Percentiles rank a stretch among this genome's conserved stretches.
Conservation (phyloP, 2,329 filamentous ascomycete species). For the Paecilomyces sp. region DNA sequence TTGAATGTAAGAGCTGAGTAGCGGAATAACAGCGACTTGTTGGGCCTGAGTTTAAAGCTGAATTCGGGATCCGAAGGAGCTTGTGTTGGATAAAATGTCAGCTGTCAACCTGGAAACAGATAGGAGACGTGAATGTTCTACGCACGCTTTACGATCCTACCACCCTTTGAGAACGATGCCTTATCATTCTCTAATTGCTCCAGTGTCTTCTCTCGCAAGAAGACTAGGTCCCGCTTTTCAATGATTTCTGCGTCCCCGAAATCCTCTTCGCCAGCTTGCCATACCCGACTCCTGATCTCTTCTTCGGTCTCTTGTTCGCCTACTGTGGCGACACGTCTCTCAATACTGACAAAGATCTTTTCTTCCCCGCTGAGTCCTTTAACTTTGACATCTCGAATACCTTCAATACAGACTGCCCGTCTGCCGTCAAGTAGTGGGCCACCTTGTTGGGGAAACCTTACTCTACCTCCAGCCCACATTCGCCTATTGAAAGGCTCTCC, state of each 20-base stretch:
- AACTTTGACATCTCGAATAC: constrained; percentile 41
- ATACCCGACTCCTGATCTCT: constrained; percentile 34
- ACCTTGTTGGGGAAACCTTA: constrained; percentile 45
- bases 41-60: constrained; percentile 56
- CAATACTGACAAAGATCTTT: constrained; percentile 56
- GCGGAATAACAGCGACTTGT: constrained; percentile 69
- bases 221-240: constrained; percentile 57
- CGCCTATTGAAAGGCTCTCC: constrained; percentile 64
- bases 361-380: constrained; percentile 46
- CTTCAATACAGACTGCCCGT: constrained; percentile 39
- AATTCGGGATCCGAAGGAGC: constrained; percentile 48
- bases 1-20: constrained; percentile 92
- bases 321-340: constrained; percentile 43
- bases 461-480: constrained; percentile 80
- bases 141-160: constrained; percentile 30
- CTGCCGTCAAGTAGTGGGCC: constrained; percentile 24
- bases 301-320: constrained; percentile 27
- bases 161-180: constrained; percentile 12
- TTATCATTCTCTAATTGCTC: constrained; percentile 24
- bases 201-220: constrained; percentile 47
- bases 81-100: constrained; percentile 14
- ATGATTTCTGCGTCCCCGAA: constrained; percentile 41
- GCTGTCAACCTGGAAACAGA: constrained; percentile 10
- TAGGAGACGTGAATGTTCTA: constrained; percentile 7
- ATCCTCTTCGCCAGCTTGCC: constrained; percentile 36